Evolutionary conservation across 164 flowering plant genomes (phyloP).

Genomic region (Aristolochia californica): DNA sequence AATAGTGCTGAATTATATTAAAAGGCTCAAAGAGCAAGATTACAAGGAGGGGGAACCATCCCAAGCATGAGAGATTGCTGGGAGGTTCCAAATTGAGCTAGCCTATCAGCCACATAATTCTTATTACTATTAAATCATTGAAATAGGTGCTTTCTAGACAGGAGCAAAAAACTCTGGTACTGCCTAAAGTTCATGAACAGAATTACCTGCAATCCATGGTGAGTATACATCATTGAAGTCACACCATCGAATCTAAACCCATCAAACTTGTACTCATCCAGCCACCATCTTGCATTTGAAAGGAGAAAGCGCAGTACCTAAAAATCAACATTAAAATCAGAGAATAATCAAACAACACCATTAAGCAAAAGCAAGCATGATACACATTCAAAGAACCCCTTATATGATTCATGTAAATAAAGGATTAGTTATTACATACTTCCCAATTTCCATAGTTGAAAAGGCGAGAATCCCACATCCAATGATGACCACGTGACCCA

Average conservation of each 20-base stretch:
- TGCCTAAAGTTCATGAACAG: too few relatives aligned
- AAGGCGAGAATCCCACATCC: constrained; percentile 99
- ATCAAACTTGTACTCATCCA: constrained; percentile 93
- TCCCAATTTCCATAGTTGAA: constrained; percentile 99
- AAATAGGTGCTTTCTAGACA: too few relatives aligned
- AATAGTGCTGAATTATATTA: too few relatives aligned
- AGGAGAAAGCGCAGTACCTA: constrained; percentile 89
- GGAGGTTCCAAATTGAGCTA: too few relatives aligned
- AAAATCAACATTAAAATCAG: constrained; percentile 6
- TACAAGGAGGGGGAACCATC: too few relatives aligned
- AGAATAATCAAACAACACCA: constrained; percentile 1
- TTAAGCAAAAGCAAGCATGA: not conserved
- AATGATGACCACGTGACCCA: constrained; percentile 90
- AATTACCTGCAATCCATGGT: constrained; percentile 87
- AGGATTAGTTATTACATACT: constrained; percentile 27
- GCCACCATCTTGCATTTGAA: constrained; percentile 99
- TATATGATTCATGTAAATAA: not conserved
- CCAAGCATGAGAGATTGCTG: too few relatives aligned
- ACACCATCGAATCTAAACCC: constrained; percentile 99
- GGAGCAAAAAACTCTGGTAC: too few relatives aligned
- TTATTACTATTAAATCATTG: too few relatives aligned
- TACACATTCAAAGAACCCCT: not conserved
- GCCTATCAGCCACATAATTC: too few relatives aligned
- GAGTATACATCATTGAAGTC: constrained; percentile 99
- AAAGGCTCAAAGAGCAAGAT: too few relatives aligned